Evolutionary conservation across 1,284 basidiomycete species (phyloP), one percentile per base, ranked within the genome.

Genomic region (Hypsizygus ulmarius): DNA sequence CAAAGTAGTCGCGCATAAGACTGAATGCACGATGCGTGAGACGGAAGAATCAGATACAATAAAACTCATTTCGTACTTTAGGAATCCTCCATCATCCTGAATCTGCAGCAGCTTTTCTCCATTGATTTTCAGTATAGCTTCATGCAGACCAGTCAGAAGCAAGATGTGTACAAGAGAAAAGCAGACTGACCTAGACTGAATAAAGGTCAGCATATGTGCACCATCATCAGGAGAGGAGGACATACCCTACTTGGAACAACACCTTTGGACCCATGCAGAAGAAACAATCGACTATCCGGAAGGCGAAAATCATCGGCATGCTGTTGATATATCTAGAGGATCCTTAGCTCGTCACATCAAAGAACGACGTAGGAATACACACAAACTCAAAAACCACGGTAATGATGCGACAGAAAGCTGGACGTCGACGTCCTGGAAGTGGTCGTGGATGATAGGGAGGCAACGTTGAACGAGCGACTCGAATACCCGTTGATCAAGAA

Each of bases 201-300:
- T 30, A 25, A 34, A 37, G 29, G 14, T 66, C 21, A 60, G 54
- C 39, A 46, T 42, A 33, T 4, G 37, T 7, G 11, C 10, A 21
- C 8, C 8, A 33, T 10, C 19, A 39, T 41, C 19, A 50, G 3
- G 33, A 38, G 15, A 40, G 29, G 12, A 50, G 7, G 32, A 70
- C 90, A 67, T 63, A 93, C 90, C 91, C 93, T 48, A 96, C 87
- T 79, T 99, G 96, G 76, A 99, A 99, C 38, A 99, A 72, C 10
- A 99, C 97, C 62, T 95, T 98, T 1, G 96, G 93, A 0, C 97
- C 97, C 93, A 97, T 98, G 55, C 95, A 95, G 73, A 99, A 91
- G 70, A 99, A 97, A 67, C 97, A 99, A 66, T 99, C 97, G 2
- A 97, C 93, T 62, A 99, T 94, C 39, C 97, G 84, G 77, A 98